Conservation (phyloP, 805 yeast genomes). For the Pichia pseudocactophila region DNA sequence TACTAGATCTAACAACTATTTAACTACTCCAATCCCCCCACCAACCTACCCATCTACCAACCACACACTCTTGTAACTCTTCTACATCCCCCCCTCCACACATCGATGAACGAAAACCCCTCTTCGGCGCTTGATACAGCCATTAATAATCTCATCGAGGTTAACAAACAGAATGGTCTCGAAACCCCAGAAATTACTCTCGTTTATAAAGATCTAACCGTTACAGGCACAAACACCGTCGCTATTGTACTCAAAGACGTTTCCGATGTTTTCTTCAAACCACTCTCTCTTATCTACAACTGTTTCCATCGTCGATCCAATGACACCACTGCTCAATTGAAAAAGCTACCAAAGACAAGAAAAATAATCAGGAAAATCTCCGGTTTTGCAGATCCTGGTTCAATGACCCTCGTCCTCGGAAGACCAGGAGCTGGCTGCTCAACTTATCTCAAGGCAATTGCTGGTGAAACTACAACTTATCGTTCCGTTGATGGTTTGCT, state of each 20-base stretch:
- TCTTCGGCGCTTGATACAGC: no score
- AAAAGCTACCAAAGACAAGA: constrained; percentile 8
- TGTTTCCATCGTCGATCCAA: background rate
- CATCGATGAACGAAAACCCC: no score
- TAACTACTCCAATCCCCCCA: no score
- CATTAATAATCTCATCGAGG: no score
- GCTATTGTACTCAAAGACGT: background rate
- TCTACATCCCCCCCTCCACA: no score
- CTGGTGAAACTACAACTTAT: constrained; percentile 38
- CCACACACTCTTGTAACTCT: no score
- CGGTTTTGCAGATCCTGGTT: constrained; percentile 36
- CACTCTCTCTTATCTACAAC: no score
- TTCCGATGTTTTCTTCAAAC: background rate
- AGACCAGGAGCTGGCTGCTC: constrained; percentile 63
- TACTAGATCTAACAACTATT: no score
- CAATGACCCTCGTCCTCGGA: constrained; percentile 44
- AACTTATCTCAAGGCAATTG: constrained; percentile 37
- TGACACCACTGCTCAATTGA: background rate
- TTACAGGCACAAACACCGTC: background rate
- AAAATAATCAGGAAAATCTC: constrained; percentile 19
- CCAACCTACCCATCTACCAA: no score
- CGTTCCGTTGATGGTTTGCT: constrained; percentile 32
- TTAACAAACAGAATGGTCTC: no score
- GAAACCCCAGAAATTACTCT: background rate
- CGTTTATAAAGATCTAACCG: background rate